A percentile compares a stretch with the other conserved stretches of the same genome.
phyloP scores from a whole-genome alignment of 2,329 filamentous ascomycete species.

The Karstenula rhodostoma region DNA sequence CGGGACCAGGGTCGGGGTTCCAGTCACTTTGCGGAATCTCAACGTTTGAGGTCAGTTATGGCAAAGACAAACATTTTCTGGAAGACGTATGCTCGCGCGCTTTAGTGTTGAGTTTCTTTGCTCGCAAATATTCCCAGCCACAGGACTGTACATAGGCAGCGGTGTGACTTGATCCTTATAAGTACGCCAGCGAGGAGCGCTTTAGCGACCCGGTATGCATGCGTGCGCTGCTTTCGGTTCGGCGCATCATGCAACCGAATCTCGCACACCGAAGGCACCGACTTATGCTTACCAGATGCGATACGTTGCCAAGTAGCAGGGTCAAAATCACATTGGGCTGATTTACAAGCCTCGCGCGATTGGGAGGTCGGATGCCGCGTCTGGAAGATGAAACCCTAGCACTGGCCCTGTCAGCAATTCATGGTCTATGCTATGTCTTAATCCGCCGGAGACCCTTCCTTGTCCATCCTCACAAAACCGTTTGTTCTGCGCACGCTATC shows the following conservation, averaged over 20 bases:
- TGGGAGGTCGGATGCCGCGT: conserved; percentile 1
- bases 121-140: not conserved
- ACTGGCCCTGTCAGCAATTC: conserved; percentile 12
- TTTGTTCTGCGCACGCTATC: not conserved
- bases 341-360: conserved; percentile 5
- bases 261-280: conserved; percentile 4
- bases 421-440: conserved; percentile 3
- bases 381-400: not conserved
- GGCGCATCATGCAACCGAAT: not conserved
- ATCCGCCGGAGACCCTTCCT: conserved; percentile 1
- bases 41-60: not conserved
- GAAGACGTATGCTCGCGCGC: not conserved
- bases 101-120: not conserved
- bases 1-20: not conserved
- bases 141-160: not conserved
- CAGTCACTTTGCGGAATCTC: not conserved
- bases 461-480: not conserved
- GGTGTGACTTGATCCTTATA: not conserved
- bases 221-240: not conserved
- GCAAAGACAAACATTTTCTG: not conserved
- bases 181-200: not conserved
- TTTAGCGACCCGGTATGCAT: conserved; percentile 1
- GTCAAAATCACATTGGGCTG: conserved; percentile 1
- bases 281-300: not conserved
- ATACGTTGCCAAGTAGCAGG: not conserved